Percentiles rank a stretch among this genome's conserved stretches.
phyloP scores from a whole-genome alignment of 805 yeast genomes.

The Lipomyces oligophaga region DNA sequence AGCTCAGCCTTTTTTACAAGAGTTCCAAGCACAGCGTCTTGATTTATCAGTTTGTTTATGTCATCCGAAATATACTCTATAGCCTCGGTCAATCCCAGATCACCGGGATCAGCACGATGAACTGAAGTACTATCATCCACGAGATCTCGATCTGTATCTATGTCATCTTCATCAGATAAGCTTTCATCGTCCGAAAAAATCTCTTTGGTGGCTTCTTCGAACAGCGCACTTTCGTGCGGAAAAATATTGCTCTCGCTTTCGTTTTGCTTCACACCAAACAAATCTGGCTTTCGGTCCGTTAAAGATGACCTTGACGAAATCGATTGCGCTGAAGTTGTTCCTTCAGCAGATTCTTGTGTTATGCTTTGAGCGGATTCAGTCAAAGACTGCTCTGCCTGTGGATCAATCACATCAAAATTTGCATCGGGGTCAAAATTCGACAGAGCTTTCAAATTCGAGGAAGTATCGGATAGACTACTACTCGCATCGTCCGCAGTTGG shows the following conservation, averaged over 20 bases:
- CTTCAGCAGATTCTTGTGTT: constrained; percentile 1
- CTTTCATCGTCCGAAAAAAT: constrained; percentile 30
- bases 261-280: constrained; percentile 19
- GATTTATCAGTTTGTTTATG: constrained; percentile 59
- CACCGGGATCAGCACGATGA: constrained; percentile 65
- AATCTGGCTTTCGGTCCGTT: constrained; percentile 19
- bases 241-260: constrained; percentile 21
- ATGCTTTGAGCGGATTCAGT: constrained; percentile 10
- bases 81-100: constrained; percentile 45
- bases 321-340: constrained; percentile 1
- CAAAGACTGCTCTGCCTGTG: constrained; percentile 12
- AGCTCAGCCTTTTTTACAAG: constrained; percentile 77
- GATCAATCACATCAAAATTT: not conserved
- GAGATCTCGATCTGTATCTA: constrained; percentile 32
- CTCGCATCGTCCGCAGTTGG: constrained; percentile 22
- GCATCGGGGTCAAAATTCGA: constrained; percentile 11
- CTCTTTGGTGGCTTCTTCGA: constrained; percentile 28
- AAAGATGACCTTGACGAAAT: too few relatives aligned
- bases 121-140: constrained; percentile 36
- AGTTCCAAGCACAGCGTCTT: constrained; percentile 61
- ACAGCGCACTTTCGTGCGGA: constrained; percentile 24
- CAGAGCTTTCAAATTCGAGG: constrained; percentile 9
- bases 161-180: constrained; percentile 31
- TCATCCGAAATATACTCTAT: constrained; percentile 47
- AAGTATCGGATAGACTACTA: constrained; percentile 15